Evolutionary conservation across 495 filamentous ascomycete genomes (phyloP), one percentile per base, ranked within the genome.

Genomic region (Viridothelium virens): DNA sequence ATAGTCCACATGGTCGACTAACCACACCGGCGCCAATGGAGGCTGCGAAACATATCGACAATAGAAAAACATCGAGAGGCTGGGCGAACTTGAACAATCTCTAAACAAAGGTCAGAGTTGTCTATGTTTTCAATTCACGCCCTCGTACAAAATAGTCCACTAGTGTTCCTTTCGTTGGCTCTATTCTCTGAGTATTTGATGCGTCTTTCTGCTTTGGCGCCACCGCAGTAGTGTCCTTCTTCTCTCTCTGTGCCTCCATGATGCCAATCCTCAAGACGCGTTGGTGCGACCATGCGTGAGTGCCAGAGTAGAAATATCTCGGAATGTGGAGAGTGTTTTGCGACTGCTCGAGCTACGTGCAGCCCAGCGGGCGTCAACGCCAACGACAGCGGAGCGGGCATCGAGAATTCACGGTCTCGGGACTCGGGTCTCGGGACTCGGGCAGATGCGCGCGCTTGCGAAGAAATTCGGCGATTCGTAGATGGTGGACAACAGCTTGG

Each of bases 11-110:
- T 18, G 39, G 34, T 53, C 31, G 61, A 67, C 67, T 56, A 41
- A 70, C 71, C 61, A 69, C 66, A 9, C 73, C 73, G 56, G 70
- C 68, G 18, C 71, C 73, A 65, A 75, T 70, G 14, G 71, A 69
- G 11, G 73, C 66, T 31, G 72, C 25, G 1, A 66, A 48, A 36
- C 41, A 65, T 59, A 59, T 59, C 53, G 53, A 59, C 31, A 59
- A 59, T 59, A 59, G 53, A 36, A 36, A 18, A 59, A 59, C 36
- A 18, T 59, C 53, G 53, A 59, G 53, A 59, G 53, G 53, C 36
- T 59, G 53, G 53, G 53, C 53, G 53, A 59, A 59, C 2, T 59
- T 59, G 53, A 59, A 59, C 31, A 59, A 34, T 59, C 53, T 59
- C 53, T 59, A 59, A 34, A 59, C 53, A 59, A 59, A 59, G 53